phyloP scores from a whole-genome alignment of 768 basidiomycete genomes.

The Termitomyces sp. region DNA sequence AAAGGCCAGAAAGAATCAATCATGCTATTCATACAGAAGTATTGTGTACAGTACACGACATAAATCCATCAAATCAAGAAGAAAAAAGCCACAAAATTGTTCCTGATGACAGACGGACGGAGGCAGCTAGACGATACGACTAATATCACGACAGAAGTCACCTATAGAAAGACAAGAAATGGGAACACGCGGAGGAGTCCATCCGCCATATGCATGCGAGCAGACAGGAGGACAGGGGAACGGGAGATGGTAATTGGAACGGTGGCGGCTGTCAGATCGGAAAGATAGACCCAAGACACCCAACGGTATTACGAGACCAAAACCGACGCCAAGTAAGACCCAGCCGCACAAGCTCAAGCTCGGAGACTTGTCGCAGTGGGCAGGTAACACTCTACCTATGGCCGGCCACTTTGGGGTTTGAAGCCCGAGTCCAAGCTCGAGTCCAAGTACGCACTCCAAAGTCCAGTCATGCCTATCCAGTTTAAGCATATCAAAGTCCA shows the following conservation, averaged over 20 bases:
- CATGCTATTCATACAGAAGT: conserved; percentile 17
- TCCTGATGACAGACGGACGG: neutral
- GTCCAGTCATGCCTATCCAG: too few relatives aligned
- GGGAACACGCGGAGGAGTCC: neutral
- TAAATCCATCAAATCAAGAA: conserved; percentile 10
- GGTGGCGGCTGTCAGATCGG: neutral
- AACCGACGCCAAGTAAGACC: neutral
- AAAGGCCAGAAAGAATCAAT: neutral
- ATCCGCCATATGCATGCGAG: neutral
- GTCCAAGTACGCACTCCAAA: neutral
- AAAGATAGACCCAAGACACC: too few relatives aligned
- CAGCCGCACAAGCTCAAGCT: too few relatives aligned
- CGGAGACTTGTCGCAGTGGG: neutral
- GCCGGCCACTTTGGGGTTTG: neutral
- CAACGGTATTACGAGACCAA: neutral
- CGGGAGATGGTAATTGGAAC: neutral
- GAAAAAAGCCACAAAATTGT: conserved; percentile 11
- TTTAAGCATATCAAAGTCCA: too few relatives aligned
- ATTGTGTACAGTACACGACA: conserved; percentile 6
- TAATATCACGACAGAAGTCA: neutral
- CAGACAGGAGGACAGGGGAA: too few relatives aligned
- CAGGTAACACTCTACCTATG: neutral
- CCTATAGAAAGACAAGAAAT: conserved; percentile 10
- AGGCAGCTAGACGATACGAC: neutral
- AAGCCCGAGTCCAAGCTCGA: neutral